phyloP scores from a whole-genome alignment of 768 basidiomycete species.

The Boletus rubroflammeus region DNA sequence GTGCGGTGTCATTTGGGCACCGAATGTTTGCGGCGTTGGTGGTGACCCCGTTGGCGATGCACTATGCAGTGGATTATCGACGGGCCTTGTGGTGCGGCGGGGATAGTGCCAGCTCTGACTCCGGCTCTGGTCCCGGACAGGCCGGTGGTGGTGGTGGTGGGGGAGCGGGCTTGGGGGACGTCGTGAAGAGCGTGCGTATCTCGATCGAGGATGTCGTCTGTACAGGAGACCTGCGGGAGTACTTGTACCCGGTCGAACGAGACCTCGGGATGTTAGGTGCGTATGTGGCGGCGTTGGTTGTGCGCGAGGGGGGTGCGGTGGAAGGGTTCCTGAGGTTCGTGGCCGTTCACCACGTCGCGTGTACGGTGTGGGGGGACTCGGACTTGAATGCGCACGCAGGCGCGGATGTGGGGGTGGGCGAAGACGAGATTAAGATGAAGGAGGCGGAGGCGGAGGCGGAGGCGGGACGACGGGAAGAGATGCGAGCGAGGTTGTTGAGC shows the following conservation, averaged over 20 bases:
- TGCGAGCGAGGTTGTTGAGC: conserved; percentile 45
- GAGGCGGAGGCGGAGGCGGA: background rate
- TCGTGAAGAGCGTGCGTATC: conserved; percentile 54
- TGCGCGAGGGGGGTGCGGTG: conserved; percentile 31
- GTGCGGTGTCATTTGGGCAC: conserved; percentile 85
- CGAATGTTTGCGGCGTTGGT: conserved; percentile 70
- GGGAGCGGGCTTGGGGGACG: conserved; percentile 3
- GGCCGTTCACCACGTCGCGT: conserved; percentile 77
- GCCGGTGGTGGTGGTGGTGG: background rate
- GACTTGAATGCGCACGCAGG: background rate
- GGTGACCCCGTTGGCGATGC: conserved; percentile 71
- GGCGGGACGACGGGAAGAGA: conserved; percentile 31
- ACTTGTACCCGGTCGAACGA: conserved; percentile 67
- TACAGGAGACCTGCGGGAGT: conserved; percentile 47
- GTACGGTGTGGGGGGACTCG: conserved; percentile 66
- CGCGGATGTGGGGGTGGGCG: conserved; percentile 28
- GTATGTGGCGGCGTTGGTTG: conserved; percentile 50
- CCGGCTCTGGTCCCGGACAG: background rate
- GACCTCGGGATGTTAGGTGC: conserved; percentile 58
- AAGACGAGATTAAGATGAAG: conserved; percentile 14
- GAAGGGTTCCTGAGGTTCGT: conserved; percentile 63
- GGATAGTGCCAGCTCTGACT: conserved; percentile 19
- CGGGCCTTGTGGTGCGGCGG: conserved; percentile 82
- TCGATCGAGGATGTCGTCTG: conserved; percentile 48
- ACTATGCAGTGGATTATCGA: conserved; percentile 79